Percentiles rank a stretch among this genome's conserved stretches.
phyloP scores from a whole-genome alignment of 1,139 yeast species.

The Kodamaea derodonti region DNA sequence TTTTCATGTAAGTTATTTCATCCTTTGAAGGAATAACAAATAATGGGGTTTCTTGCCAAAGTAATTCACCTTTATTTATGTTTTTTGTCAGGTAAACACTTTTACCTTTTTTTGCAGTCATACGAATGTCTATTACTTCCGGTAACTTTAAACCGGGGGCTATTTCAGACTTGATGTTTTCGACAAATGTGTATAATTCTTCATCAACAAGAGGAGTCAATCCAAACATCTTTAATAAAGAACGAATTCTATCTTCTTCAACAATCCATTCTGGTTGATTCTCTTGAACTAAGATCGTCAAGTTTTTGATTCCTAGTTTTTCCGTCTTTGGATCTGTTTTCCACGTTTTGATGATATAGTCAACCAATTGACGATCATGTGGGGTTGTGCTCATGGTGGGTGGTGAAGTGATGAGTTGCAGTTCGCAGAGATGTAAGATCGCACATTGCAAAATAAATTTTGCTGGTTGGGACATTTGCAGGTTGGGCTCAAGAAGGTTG shows the following conservation, averaged over 20 bases:
- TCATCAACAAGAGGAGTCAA: constrained; percentile 33
- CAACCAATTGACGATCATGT: constrained; percentile 60
- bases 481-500: no score
- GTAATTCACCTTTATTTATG: constrained; percentile 46
- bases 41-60: constrained; percentile 64
- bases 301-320: constrained; percentile 50
- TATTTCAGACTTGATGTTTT: constrained; percentile 49
- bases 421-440: no score
- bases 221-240: constrained; percentile 53
- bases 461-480: no score
- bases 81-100: constrained; percentile 43
- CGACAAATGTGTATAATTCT: constrained; percentile 46
- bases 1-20: constrained; percentile 54
- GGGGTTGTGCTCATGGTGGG: constrained; percentile 31
- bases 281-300: constrained; percentile 48
- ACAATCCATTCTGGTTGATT: constrained; percentile 61
- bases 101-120: constrained; percentile 47
- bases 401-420: neutral
- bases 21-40: constrained; percentile 73
- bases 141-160: constrained; percentile 54
- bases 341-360: constrained; percentile 63
- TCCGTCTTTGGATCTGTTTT: constrained; percentile 64
- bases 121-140: constrained; percentile 36
- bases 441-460: no score
- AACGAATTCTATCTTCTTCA: constrained; percentile 54